A percentile compares a stretch with the other conserved stretches of the same genome.
phyloP scores from a whole-genome alignment of 2,329 filamentous ascomycete genomes.

The Paracoccidioides brasiliensis region DNA sequence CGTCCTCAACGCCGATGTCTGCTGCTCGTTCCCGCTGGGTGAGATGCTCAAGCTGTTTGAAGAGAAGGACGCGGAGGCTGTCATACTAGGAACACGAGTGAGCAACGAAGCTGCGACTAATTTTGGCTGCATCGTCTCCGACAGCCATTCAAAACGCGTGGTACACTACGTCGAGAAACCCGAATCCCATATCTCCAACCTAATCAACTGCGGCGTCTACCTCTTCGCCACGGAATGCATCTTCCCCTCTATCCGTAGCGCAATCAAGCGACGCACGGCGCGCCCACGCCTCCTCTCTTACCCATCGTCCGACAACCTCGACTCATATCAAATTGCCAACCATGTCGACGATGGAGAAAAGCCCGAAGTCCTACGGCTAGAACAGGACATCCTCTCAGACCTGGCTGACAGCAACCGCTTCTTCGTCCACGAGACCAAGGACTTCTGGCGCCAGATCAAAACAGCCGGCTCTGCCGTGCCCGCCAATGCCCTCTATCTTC shows the following conservation, averaged over 20 bases:
- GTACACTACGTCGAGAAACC: conserved; percentile 99
- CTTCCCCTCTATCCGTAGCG: conserved; percentile 86
- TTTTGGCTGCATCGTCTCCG: conserved; percentile 96
- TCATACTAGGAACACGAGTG: conserved; percentile 87
- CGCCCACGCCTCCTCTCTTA: conserved; percentile 87
- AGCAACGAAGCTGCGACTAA: conserved; percentile 84
- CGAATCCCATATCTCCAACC: conserved; percentile 90
- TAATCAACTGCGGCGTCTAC: conserved; percentile 99
- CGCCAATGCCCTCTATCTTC: conserved; percentile 90
- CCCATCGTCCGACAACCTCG: conserved; percentile 87
- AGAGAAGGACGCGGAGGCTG: conserved; percentile 89
- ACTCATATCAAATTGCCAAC: conserved; percentile 50
- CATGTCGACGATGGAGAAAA: conserved; percentile 62
- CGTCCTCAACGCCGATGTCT: conserved; percentile 94
- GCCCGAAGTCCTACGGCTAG: conserved; percentile 80
- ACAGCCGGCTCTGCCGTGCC: conserved; percentile 93
- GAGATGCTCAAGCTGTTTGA: conserved; percentile 93
- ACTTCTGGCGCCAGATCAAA: conserved; percentile 99
- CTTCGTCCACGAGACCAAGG: conserved; percentile 95
- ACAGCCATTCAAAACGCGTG: conserved; percentile 84
- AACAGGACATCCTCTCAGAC: conserved; percentile 93
- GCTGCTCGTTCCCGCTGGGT: conserved; percentile 91
- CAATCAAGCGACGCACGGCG: conserved; percentile 90
- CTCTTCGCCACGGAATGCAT: conserved; percentile 92
- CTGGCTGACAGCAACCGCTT: conserved; percentile 96